Conservation (phyloP, 164 flowering plant genomes). For the grape (Vitis vinifera) region DNA sequence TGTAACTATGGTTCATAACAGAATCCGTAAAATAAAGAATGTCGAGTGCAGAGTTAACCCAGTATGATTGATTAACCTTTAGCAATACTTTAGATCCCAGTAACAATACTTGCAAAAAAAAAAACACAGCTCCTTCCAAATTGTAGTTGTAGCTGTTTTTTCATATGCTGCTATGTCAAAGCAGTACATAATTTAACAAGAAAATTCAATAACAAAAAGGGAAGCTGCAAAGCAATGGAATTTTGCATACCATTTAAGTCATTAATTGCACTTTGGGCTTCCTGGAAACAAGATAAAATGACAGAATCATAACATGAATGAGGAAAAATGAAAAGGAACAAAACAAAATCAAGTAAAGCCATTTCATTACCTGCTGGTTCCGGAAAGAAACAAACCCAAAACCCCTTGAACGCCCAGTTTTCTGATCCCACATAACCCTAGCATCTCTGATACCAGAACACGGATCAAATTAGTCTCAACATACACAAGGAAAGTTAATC, state of each 20-base stretch:
- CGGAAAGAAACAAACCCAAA: constrained; percentile 99
- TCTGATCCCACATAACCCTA: constrained; percentile 94
- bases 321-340: not conserved
- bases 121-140: no score
- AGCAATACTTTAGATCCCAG: no score
- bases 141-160: no score
- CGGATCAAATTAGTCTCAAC: not conserved
- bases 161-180: no score
- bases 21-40: no score
- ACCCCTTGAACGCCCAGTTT: constrained; percentile 99
- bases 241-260: constrained; percentile 74
- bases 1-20: no score
- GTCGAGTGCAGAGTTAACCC: no score
- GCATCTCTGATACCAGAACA: constrained; percentile 63
- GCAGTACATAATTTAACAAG: no score
- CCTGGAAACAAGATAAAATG: constrained; percentile 47
- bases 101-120: no score
- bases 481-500: not conserved
- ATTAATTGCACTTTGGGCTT: constrained; percentile 95
- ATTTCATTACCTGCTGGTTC: constrained; percentile 69
- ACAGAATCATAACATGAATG: not conserved
- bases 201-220: no score
- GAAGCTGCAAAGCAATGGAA: not conserved
- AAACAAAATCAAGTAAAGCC: not conserved
- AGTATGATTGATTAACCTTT: no score